These are phyloP conservation scores for Amanita subjunquillea DNA, from an alignment of 768 basidiomycete species.

Conservation along the genomic window DNA sequence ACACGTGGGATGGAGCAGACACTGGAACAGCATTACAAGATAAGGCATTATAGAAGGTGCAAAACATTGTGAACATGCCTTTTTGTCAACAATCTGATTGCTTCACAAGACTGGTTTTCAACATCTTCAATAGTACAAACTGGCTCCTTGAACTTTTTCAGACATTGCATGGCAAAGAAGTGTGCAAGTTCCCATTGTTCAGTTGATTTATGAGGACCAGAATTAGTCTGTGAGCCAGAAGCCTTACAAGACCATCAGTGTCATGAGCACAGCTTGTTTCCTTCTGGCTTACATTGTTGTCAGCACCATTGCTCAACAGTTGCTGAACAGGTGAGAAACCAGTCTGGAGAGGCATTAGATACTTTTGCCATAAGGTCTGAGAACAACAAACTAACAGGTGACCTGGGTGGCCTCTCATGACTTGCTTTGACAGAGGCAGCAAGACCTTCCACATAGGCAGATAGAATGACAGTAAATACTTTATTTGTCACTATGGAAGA, in stretches of 20 bases:
- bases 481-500: constrained; percentile 9
- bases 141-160: constrained; percentile 2
- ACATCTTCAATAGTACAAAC: constrained; percentile 6
- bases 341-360: constrained; percentile 8
- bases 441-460: constrained; percentile 8
- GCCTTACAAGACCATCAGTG: constrained; percentile 7
- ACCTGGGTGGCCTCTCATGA: constrained; percentile 4
- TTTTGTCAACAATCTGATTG: constrained; percentile 2
- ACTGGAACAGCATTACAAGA: too few relatives aligned
- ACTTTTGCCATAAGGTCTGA: constrained; percentile 6
- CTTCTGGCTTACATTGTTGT: constrained; percentile 7
- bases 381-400: constrained; percentile 5
- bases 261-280: constrained; percentile 5
- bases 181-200: constrained; percentile 3
- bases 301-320: constrained; percentile 1
- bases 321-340: constrained; percentile 6
- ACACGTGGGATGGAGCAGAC: too few relatives aligned
- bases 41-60: too few relatives aligned
- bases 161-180: not conserved
- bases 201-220: constrained; percentile 3
- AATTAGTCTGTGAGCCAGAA: constrained; percentile 6
- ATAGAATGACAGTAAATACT: constrained; percentile 9
- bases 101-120: constrained; percentile 3
- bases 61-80: constrained; percentile 4
- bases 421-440: constrained; percentile 6